Percentiles rank a stretch among this genome's conserved stretches.
Conservation (phyloP, 352 stramenopile species). For the Phytopythium sindhum region DNA sequence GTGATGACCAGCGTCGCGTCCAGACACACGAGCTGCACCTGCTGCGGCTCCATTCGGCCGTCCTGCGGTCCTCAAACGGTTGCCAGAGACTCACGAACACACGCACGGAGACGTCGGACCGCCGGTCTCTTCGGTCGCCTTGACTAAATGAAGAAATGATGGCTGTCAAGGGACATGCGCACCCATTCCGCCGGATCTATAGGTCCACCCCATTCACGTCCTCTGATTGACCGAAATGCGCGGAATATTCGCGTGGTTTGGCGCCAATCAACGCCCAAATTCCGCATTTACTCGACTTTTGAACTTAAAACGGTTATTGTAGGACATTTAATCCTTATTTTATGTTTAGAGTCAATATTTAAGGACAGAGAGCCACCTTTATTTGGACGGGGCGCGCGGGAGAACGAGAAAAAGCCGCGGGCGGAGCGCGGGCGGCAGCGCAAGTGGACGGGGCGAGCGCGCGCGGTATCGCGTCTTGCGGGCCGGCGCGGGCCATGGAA, state of each 20-base stretch:
- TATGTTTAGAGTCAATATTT: not conserved
- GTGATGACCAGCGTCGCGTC: conserved; percentile 51
- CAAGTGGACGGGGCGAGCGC: not conserved
- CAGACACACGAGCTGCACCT: conserved; percentile 61
- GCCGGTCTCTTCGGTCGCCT: not conserved
- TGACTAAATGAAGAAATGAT: not conserved
- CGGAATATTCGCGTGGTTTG: conserved; percentile 3
- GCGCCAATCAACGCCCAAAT: not conserved
- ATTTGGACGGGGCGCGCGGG: not conserved
- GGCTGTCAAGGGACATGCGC: not conserved
- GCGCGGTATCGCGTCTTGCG: not conserved
- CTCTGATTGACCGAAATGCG: not conserved
- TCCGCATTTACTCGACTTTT: not conserved
- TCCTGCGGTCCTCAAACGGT: not conserved
- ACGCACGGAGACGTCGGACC: not conserved
- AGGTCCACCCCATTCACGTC: not conserved
- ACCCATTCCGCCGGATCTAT: not conserved
- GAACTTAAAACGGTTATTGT: not conserved
- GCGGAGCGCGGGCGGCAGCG: not conserved
- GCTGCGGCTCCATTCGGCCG: conserved; percentile 14
- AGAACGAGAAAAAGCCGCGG: conserved; percentile 1
- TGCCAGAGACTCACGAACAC: not conserved
- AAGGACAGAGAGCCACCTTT: not conserved
- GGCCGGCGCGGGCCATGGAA: conserved; percentile 18
- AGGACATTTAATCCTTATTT: not conserved